phyloP scores from a whole-genome alignment of 306 rosid species.

The Echinosophora koreensis region DNA sequence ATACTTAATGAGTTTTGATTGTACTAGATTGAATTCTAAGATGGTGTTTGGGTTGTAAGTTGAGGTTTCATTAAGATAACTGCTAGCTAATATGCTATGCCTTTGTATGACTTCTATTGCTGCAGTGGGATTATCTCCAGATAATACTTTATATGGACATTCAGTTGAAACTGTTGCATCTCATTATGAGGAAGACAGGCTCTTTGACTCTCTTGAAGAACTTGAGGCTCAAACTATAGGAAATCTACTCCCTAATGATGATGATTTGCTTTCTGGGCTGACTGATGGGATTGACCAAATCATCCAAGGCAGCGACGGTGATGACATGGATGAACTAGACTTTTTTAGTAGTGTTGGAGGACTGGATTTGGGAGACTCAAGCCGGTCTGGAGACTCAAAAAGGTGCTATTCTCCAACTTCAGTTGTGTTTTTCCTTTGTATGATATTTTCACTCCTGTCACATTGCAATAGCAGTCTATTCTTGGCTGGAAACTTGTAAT shows the following conservation, averaged over 20 bases:
- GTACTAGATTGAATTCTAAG: neutral
- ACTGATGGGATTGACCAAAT: constrained; percentile 20
- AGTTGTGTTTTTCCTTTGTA: constrained; percentile 22
- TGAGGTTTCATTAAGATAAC: constrained; percentile 30
- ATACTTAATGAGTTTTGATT: neutral
- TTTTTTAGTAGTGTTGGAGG: constrained; percentile 75
- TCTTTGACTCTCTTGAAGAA: constrained; percentile 52
- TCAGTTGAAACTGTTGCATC: constrained; percentile 46
- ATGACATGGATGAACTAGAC: constrained; percentile 72
- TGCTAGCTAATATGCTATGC: constrained; percentile 31
- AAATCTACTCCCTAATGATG: constrained; percentile 50
- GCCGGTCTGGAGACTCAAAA: constrained; percentile 47
- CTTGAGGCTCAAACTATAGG: constrained; percentile 51
- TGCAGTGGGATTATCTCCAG: constrained; percentile 47
- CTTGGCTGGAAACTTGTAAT: neutral
- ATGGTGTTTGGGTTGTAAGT: constrained; percentile 7
- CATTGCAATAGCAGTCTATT: constrained; percentile 7
- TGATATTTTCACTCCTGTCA: constrained; percentile 8
- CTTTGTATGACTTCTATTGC: constrained; percentile 31
- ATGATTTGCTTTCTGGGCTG: constrained; percentile 53
- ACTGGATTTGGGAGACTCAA: constrained; percentile 66
- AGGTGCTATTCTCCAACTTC: constrained; percentile 46
- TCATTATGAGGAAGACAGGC: constrained; percentile 46
- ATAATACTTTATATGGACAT: constrained; percentile 46
- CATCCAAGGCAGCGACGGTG: constrained; percentile 34